phyloP scores from a whole-genome alignment of 2,329 filamentous ascomycete genomes.

The Pseudocercospora crystallina region DNA sequence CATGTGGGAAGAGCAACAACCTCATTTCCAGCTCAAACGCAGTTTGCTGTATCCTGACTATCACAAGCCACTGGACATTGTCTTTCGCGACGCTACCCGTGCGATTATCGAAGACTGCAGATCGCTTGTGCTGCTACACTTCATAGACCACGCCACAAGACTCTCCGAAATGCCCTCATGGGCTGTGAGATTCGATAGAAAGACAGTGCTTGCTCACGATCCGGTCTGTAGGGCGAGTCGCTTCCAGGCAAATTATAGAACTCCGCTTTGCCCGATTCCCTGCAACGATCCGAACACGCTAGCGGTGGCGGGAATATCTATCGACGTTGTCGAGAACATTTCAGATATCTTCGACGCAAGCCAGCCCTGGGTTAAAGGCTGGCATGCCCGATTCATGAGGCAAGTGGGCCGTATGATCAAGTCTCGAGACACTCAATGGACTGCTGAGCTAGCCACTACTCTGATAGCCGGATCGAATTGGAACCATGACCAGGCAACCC shows the following conservation, averaged over 20 bases:
- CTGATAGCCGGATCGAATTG: no score
- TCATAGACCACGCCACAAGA: not conserved
- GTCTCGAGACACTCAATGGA: not conserved
- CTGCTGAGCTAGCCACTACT: no score
- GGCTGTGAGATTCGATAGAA: not conserved
- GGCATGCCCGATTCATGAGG: not conserved
- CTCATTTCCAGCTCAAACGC: not conserved
- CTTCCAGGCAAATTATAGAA: not conserved
- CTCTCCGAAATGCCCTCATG: not conserved
- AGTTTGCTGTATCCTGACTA: not conserved
- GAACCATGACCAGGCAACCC: no score
- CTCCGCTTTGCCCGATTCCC: not conserved
- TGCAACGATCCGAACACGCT: not conserved
- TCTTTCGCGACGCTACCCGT: conserved; percentile 3
- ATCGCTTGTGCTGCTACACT: not conserved
- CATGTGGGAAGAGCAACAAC: not conserved
- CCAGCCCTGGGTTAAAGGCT: not conserved
- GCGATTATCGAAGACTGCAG: not conserved
- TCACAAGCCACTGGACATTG: not conserved
- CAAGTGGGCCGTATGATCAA: not conserved
- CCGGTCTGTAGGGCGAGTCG: not conserved
- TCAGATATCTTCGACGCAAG: not conserved
- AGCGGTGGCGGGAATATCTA: not conserved
- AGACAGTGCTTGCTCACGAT: not conserved
- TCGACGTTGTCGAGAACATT: not conserved